Evolutionary conservation across 2,329 filamentous ascomycete genomes (phyloP).

Genomic region (Periconia macrospinosa): DNA sequence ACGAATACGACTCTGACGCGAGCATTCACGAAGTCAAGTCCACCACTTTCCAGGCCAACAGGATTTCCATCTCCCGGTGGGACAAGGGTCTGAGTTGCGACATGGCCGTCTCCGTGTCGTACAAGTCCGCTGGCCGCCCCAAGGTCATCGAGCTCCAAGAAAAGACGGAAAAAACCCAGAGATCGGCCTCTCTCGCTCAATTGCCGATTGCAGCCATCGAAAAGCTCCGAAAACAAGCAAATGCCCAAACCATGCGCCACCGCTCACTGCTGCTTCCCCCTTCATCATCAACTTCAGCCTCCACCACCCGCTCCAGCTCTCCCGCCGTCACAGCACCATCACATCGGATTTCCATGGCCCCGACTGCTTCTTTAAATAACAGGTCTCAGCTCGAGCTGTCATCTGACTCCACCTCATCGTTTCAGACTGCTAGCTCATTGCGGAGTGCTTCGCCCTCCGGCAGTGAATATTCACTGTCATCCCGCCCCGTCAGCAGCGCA

Average conservation of each 20-base stretch:
- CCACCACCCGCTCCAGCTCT: slow-evolving; percentile 25
- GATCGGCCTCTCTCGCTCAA: slow-evolving; percentile 39
- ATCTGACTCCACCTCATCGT: slow-evolving; percentile 29
- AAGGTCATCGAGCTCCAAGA: slow-evolving; percentile 41
- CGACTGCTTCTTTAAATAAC: slow-evolving; percentile 16
- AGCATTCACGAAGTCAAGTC: slow-evolving; percentile 32
- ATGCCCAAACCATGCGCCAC: slow-evolving; percentile 23
- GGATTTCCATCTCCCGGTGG: slow-evolving; percentile 36
- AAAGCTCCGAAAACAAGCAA: slow-evolving; percentile 30
- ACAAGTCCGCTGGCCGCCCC: slow-evolving; percentile 40
- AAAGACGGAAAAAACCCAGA: slow-evolving; percentile 19
- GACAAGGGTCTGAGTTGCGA: slow-evolving; percentile 40
- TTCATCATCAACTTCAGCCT: slow-evolving; percentile 15
- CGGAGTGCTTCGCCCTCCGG: slow-evolving; percentile 29
- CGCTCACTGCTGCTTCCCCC: background rate
- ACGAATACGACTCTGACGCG: slow-evolving; percentile 35
- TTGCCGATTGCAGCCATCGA: slow-evolving; percentile 30
- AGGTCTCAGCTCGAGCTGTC: slow-evolving; percentile 22
- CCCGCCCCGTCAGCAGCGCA: slow-evolving; percentile 25
- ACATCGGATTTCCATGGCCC: slow-evolving; percentile 18
- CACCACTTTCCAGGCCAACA: slow-evolving; percentile 30
- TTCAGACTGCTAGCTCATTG: slow-evolving; percentile 22
- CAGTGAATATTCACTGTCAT: slow-evolving; percentile 15
- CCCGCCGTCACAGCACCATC: slow-evolving; percentile 23
- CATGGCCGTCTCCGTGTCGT: slow-evolving; percentile 41